Conservation (phyloP, 805 yeast species). For the Lachancea meyersii region DNA sequence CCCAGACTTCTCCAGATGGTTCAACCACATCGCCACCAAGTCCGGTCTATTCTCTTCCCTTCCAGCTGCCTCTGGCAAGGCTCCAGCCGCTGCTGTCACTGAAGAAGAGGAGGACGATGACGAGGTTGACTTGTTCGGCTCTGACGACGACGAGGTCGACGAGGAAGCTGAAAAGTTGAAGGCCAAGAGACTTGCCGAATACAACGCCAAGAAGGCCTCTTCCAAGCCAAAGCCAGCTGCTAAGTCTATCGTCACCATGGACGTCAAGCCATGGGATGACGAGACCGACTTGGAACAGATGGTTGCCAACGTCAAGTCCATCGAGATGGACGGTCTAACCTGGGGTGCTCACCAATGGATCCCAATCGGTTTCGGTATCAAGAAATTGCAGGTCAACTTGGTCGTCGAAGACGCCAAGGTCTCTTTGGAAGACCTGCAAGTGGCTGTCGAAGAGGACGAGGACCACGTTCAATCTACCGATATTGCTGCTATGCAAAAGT, state of each 20-base stretch:
- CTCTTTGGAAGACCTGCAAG: conserved; percentile 84
- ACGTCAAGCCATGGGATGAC: conserved; percentile 99
- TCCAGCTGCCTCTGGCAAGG: conserved; percentile 62
- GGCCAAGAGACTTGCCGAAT: conserved; percentile 96
- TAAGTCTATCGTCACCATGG: conserved; percentile 92
- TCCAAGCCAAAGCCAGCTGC: conserved; percentile 98
- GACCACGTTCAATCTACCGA: conserved; percentile 99
- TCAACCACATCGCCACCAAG: conserved; percentile 94
- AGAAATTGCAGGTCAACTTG: conserved; percentile 96
- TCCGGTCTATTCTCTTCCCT: conserved; percentile 73
- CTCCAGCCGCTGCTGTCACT: conserved; percentile 54
- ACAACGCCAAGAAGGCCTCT: conserved; percentile 96
- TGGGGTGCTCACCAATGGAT: conserved; percentile 98
- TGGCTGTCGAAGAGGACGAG: conserved; percentile 76
- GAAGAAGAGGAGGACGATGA: conserved; percentile 73
- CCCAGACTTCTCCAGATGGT: conserved; percentile 98
- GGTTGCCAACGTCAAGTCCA: conserved; percentile 76
- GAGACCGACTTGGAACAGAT: conserved; percentile 92
- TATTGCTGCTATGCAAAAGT: conserved; percentile 96
- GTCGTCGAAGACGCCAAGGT: conserved; percentile 97
- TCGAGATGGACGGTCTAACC: conserved; percentile 85
- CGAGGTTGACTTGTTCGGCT: conserved; percentile 90
- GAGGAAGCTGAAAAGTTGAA: conserved; percentile 96
- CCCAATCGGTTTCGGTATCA: conserved; percentile 99
- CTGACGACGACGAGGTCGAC: conserved; percentile 80